Evolutionary conservation across 768 basidiomycete species (phyloP).

Genomic region (Ramaria rubella): DNA sequence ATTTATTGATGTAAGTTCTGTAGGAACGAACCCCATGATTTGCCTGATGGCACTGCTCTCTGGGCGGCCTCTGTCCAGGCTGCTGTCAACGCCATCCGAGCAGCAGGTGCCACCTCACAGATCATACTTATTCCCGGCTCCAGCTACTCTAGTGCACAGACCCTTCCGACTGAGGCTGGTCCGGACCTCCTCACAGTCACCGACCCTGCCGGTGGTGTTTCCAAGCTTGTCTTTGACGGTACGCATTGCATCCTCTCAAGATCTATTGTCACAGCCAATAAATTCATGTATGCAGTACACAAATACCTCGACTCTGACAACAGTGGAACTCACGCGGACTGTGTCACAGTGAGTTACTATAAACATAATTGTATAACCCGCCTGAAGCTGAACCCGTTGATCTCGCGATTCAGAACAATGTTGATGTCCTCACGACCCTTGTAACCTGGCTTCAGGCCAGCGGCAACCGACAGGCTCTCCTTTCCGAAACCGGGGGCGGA

Average conservation of each 20-base stretch:
- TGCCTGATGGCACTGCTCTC: constrained; percentile 26
- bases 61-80: constrained; percentile 34
- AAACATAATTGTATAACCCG: background rate
- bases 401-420: constrained; percentile 31
- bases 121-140: constrained; percentile 40
- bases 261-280: background rate
- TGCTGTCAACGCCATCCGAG: constrained; percentile 37
- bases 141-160: constrained; percentile 33
- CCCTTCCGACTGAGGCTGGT: constrained; percentile 35
- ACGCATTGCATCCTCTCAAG: constrained; percentile 5
- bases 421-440: constrained; percentile 37
- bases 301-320: constrained; percentile 42
- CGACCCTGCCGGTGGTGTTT: constrained; percentile 33
- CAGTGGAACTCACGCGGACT: constrained; percentile 37
- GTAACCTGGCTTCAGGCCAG: constrained; percentile 36
- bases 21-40: constrained; percentile 46
- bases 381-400: too few species aligned
- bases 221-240: constrained; percentile 39
- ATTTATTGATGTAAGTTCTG: constrained; percentile 14
- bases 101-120: constrained; percentile 35
- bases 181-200: constrained; percentile 35
- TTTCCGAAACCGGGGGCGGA: constrained; percentile 42
- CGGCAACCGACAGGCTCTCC: constrained; percentile 37
- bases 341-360: constrained; percentile 28
- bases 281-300: constrained; percentile 25